These are phyloP conservation scores for Coccinonectria pachysandricola DNA, from an alignment of 2,329 filamentous ascomycete genomes.

Conservation along the genomic window DNA sequence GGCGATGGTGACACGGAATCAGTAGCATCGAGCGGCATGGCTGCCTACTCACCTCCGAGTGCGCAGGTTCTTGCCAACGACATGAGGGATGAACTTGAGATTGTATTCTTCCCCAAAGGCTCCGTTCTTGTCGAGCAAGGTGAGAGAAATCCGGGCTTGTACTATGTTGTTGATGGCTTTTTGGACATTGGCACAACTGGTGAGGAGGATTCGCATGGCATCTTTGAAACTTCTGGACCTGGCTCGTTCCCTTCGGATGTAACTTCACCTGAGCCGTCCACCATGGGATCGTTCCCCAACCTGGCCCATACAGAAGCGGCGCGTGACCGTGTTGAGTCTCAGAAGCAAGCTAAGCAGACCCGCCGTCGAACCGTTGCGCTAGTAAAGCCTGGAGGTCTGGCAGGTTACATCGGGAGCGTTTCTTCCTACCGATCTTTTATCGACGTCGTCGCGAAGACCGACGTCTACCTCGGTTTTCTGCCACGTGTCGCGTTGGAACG, in stretches of 20 bases:
- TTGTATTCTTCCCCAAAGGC: conserved; percentile 92
- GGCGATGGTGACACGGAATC: conserved; percentile 82
- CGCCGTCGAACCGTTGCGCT: conserved; percentile 66
- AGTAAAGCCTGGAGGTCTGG: conserved; percentile 88
- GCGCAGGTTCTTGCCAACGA: conserved; percentile 62
- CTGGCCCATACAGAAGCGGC: conserved; percentile 18
- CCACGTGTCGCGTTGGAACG: conserved; percentile 77
- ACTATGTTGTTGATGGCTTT: conserved; percentile 97
- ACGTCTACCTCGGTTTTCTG: conserved; percentile 94
- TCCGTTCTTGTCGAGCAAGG: conserved; percentile 93
- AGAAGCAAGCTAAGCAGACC: conserved; percentile 34
- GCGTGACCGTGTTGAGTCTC: conserved; percentile 23
- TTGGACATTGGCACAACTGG: conserved; percentile 79
- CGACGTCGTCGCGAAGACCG: conserved; percentile 92
- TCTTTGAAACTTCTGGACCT: conserved; percentile 20
- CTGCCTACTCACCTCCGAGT: conserved; percentile 50
- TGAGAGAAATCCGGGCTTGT: conserved; percentile 89
- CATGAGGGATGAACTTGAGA: conserved; percentile 85
- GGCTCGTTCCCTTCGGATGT: conserved; percentile 12
- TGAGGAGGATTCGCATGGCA: conserved; percentile 22
- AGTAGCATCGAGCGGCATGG: conserved; percentile 59
- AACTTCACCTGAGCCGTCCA: conserved; percentile 10
- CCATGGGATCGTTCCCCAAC: conserved; percentile 20
- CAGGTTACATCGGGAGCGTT: conserved; percentile 88
- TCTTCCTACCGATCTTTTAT: conserved; percentile 95